Percentiles rank a stretch among this genome's conserved stretches.
These are phyloP conservation scores for Ophiostoma ulmi DNA, from an alignment of 2,329 filamentous ascomycete species.

Conservation along the genomic window DNA sequence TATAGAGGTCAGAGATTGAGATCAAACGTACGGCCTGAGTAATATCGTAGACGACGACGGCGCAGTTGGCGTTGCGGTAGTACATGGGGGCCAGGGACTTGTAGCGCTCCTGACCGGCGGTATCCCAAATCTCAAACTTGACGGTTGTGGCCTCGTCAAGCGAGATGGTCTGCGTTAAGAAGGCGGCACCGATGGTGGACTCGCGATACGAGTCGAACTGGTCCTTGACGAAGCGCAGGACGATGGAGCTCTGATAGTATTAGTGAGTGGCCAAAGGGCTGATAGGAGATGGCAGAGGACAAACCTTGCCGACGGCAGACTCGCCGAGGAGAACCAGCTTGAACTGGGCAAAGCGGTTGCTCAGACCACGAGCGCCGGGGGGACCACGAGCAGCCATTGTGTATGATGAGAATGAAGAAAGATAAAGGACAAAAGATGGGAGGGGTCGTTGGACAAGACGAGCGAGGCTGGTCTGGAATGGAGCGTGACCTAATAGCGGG, in stretches of 20 bases:
- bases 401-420: background rate
- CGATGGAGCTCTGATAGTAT: constrained; percentile 76
- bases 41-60: constrained; percentile 98
- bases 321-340: constrained; percentile 96
- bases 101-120: constrained; percentile 96
- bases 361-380: constrained; percentile 56
- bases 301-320: constrained; percentile 96
- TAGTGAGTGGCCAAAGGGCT: constrained; percentile 12
- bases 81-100: constrained; percentile 99
- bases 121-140: constrained; percentile 99
- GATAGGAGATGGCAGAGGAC: constrained; percentile 17
- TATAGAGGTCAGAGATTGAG: background rate
- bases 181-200: constrained; percentile 96
- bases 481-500: background rate
- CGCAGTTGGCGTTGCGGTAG: constrained; percentile 98
- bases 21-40: constrained; percentile 79
- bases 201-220: constrained; percentile 98
- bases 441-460: background rate
- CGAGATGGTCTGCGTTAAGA: constrained; percentile 97
- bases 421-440: background rate
- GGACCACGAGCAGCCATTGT: constrained; percentile 77
- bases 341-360: constrained; percentile 95
- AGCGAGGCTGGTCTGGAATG: constrained; percentile 13
- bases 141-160: constrained; percentile 97
- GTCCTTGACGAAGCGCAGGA: constrained; percentile 98